Evolutionary conservation across 2,329 filamentous ascomycete genomes (phyloP).

Genomic region (Corinectria fuckeliana): DNA sequence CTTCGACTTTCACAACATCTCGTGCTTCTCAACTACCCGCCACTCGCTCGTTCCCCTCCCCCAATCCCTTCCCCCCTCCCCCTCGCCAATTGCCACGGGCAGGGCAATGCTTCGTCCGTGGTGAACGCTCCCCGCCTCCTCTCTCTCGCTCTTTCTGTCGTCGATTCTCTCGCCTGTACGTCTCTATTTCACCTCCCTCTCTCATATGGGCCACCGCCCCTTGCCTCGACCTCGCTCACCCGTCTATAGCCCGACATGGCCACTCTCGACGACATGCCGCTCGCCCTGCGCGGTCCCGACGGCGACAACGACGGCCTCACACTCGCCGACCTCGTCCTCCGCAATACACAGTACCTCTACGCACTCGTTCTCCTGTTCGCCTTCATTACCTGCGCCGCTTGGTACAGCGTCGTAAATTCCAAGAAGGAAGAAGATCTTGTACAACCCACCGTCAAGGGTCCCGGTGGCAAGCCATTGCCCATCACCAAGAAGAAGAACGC

Average conservation of each 20-base stretch:
- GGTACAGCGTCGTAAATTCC: constrained; percentile 60
- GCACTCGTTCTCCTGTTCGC: constrained; percentile 58
- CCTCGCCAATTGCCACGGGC: constrained; percentile 44
- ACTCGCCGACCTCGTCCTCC: constrained; percentile 52
- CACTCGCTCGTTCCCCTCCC: constrained; percentile 37
- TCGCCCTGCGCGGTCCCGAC: constrained; percentile 32
- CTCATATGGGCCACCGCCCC: constrained; percentile 33
- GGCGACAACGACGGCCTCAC: constrained; percentile 34
- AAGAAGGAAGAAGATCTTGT: constrained; percentile 56
- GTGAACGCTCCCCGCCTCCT: constrained; percentile 39
- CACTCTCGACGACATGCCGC: constrained; percentile 41
- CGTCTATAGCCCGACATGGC: constrained; percentile 44
- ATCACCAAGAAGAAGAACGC: constrained; percentile 61
- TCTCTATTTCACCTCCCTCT: constrained; percentile 7
- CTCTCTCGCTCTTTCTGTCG: constrained; percentile 22
- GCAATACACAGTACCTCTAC: constrained; percentile 58
- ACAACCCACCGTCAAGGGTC: constrained; percentile 67
- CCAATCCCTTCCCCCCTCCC: constrained; percentile 17
- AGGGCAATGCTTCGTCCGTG: constrained; percentile 48
- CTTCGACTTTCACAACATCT: constrained; percentile 36
- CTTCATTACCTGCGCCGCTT: constrained; percentile 58
- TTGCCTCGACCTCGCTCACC: constrained; percentile 34
- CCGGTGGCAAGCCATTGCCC: constrained; percentile 88
- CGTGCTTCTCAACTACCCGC: constrained; percentile 33
- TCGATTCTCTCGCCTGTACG: constrained; percentile 17